Evolutionary conservation across 192 early-diverging fungal genomes (phyloP).

Genomic region (Chytriomyces sp.): DNA sequence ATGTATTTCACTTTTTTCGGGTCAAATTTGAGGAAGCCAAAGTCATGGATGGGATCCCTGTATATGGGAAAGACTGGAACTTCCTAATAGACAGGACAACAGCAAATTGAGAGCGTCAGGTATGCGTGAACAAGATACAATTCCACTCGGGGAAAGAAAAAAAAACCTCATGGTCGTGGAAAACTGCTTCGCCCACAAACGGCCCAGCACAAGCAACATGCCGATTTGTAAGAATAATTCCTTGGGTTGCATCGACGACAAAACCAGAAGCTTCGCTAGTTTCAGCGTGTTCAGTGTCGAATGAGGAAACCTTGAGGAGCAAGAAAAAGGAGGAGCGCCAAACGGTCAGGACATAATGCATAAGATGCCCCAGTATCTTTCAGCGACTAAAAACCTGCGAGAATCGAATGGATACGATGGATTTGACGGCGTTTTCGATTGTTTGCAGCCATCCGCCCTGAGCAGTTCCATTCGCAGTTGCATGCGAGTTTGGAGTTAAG

Average conservation of each 20-base stretch:
- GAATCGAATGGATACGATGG: slow-evolving; percentile 79
- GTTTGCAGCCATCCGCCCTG: slow-evolving; percentile 64
- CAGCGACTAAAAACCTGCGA: slow-evolving; percentile 51
- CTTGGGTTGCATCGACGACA: slow-evolving; percentile 75
- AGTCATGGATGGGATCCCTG: slow-evolving; percentile 74
- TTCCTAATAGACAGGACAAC: slow-evolving; percentile 49
- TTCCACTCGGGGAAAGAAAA: background rate
- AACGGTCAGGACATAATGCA: background rate
- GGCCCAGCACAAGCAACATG: slow-evolving; percentile 79
- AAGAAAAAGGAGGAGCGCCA: background rate
- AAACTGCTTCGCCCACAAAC: slow-evolving; percentile 83
- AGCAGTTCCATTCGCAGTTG: too few relatives aligned
- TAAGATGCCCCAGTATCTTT: background rate
- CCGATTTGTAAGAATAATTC: slow-evolving; percentile 32
- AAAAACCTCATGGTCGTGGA: slow-evolving; percentile 68
- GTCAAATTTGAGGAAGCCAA: slow-evolving; percentile 78
- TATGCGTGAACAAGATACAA: background rate
- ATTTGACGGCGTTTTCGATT: slow-evolving; percentile 67
- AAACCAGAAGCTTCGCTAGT: slow-evolving; percentile 83
- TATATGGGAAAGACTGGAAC: slow-evolving; percentile 73
- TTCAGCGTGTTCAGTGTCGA: slow-evolving; percentile 77
- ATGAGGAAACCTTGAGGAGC: slow-evolving; percentile 57
- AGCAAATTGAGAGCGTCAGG: background rate
- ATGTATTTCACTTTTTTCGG: slow-evolving; percentile 76
- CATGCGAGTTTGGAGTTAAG: too few relatives aligned